A percentile compares a stretch with the other conserved stretches of the same genome.
phyloP scores from a whole-genome alignment of 148 eudicot species.

The Diospyros kaki region DNA sequence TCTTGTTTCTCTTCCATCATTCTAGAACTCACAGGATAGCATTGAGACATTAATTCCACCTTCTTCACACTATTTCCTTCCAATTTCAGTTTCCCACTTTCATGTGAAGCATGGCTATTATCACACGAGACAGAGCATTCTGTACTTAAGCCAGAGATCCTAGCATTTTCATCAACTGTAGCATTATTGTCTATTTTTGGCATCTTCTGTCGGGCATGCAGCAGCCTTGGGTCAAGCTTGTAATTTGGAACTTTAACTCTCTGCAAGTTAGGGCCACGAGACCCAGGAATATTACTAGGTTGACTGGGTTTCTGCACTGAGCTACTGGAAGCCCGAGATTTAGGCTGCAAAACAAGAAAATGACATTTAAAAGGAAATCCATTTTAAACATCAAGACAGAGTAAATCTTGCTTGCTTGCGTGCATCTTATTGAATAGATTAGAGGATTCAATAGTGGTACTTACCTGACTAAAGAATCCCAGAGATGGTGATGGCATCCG shows the following conservation, averaged over 20 bases:
- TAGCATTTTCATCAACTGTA: conserved; percentile 12
- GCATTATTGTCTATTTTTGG: conserved; percentile 7
- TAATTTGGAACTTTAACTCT: conserved; percentile 19
- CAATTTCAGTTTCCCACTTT: conserved; percentile 14
- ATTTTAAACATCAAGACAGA: not conserved
- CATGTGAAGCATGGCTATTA: conserved; percentile 13
- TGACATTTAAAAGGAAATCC: not conserved
- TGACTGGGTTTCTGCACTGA: conserved; percentile 20
- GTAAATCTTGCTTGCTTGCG: not conserved
- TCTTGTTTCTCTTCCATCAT: conserved; percentile 7
- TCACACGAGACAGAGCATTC: conserved; percentile 28
- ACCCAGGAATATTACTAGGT: conserved; percentile 23
- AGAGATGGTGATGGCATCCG: conserved; percentile 96
- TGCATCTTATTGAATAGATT: not conserved
- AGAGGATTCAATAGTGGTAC: conserved; percentile 4
- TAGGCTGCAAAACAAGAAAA: conserved; percentile 24
- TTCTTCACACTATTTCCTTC: conserved; percentile 18
- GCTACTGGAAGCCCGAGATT: conserved; percentile 25
- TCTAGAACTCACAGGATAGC: conserved; percentile 13
- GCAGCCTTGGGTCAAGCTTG: conserved; percentile 25
- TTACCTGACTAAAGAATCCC: conserved; percentile 82
- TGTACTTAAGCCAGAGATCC: conserved; percentile 16
- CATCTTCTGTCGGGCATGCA: conserved; percentile 13
- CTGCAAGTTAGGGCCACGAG: conserved; percentile 23
- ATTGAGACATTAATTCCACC: conserved; percentile 14